Evolutionary conservation across 208 protist genomes (phyloP).

Genomic region (Acanthamoeba divionensis): DNA sequence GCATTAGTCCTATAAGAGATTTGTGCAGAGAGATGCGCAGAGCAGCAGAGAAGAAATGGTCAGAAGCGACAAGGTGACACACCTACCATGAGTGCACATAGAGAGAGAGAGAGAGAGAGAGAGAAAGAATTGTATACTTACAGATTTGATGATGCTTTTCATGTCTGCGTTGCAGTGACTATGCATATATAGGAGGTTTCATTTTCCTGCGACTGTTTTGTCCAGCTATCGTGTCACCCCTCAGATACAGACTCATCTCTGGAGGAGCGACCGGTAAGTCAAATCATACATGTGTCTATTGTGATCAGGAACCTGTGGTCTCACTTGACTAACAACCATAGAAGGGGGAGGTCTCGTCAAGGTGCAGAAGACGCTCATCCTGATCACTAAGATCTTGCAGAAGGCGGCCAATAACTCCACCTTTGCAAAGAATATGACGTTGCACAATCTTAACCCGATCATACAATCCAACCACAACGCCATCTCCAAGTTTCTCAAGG

Average conservation of each 20-base stretch:
- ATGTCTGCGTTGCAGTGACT: no score
- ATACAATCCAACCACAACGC: not conserved
- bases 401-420: constrained; percentile 24
- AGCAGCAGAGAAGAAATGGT: constrained; percentile 14
- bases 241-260: constrained; percentile 2
- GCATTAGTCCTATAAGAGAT: not conserved
- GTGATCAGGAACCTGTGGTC: no score
- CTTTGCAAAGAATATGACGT: not conserved
- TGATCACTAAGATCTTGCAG: constrained; percentile 28
- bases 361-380: constrained; percentile 18
- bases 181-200: not conserved
- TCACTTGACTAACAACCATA: not conserved
- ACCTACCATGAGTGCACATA: no score
- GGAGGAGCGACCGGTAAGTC: not conserved
- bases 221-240: constrained; percentile 23
- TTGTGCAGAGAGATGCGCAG: not conserved
- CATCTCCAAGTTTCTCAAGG: not conserved
- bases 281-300: no score
- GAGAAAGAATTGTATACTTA: no score
- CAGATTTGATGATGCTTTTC: no score
- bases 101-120: no score
- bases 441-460: not conserved
- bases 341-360: not conserved
- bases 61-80: not conserved
- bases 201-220: constrained; percentile 43